phyloP scores from a whole-genome alignment of 1,139 yeast species.

The Ogataea hybrid region DNA sequence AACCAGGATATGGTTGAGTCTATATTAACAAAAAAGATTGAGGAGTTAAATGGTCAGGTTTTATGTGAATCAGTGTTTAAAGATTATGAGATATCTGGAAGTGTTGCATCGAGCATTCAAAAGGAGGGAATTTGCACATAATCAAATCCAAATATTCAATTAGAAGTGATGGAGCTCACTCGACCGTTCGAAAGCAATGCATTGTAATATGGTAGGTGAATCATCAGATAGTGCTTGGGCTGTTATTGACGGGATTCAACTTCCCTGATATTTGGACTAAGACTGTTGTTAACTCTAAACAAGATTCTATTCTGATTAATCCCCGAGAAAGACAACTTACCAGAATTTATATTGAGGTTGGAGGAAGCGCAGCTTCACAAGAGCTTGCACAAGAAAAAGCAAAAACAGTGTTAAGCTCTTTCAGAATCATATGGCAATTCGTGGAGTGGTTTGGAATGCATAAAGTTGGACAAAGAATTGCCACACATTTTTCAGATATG shows the following conservation, averaged over 20 bases:
- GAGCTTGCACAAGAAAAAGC: slow-evolving; percentile 32
- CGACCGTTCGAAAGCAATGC: slow-evolving; percentile 35
- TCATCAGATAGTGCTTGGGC: slow-evolving; percentile 40
- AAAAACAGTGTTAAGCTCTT: slow-evolving; percentile 34
- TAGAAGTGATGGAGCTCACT: slow-evolving; percentile 42
- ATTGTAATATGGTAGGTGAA: slow-evolving; percentile 35
- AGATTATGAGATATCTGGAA: slow-evolving; percentile 25
- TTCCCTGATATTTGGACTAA: slow-evolving; percentile 39
- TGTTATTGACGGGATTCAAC: slow-evolving; percentile 37
- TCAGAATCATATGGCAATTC: slow-evolving; percentile 32
- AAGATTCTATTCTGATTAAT: slow-evolving; percentile 37
- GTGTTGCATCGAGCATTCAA: slow-evolving; percentile 17
- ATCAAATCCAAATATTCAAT: slow-evolving; percentile 36
- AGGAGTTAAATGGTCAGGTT: background rate
- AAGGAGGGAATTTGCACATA: slow-evolving; percentile 1
- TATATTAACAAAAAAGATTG: background rate
- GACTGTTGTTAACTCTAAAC: slow-evolving; percentile 37
- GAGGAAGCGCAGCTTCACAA: slow-evolving; percentile 20
- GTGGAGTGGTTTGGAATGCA: slow-evolving; percentile 39
- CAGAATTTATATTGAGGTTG: slow-evolving; percentile 34
- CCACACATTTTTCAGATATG: slow-evolving; percentile 29
- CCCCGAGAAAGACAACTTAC: slow-evolving; percentile 38
- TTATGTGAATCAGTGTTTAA: background rate
- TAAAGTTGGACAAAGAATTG: slow-evolving; percentile 39
- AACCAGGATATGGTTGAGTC: slow-evolving; percentile 1